Percentiles rank a stretch among this genome's conserved stretches.
Evolutionary conservation across 1,284 basidiomycete genomes (phyloP).

Genomic region (Sporisorium exsertum): DNA sequence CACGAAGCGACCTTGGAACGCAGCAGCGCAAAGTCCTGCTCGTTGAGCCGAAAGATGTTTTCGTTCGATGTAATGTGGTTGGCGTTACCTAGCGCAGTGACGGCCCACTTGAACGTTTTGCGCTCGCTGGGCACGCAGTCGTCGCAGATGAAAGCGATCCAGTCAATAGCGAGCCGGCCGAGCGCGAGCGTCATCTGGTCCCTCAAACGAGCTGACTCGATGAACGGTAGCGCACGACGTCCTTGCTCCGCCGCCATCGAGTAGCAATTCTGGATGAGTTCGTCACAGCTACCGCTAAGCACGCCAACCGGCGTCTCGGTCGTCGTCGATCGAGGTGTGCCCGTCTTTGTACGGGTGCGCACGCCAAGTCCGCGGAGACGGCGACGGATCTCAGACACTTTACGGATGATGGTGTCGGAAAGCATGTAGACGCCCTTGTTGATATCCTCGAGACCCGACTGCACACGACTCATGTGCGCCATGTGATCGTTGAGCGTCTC

Average conservation of each 20-base stretch:
- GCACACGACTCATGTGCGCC: constrained; percentile 89
- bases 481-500: constrained; percentile 83
- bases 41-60: constrained; percentile 88
- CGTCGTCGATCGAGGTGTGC: constrained; percentile 31
- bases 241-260: constrained; percentile 87
- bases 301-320: constrained; percentile 21
- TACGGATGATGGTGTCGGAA: constrained; percentile 91
- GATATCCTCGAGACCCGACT: constrained; percentile 90
- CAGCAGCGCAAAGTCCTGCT: constrained; percentile 82
- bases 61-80: constrained; percentile 85
- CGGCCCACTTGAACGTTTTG: constrained; percentile 98
- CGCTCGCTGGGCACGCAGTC: constrained; percentile 96
- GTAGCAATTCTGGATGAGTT: constrained; percentile 95
- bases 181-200: constrained; percentile 64
- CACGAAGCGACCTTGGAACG: constrained; percentile 93
- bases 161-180: constrained; percentile 71
- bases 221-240: constrained; percentile 64
- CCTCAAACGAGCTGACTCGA: constrained; percentile 61
- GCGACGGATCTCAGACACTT: constrained; percentile 58
- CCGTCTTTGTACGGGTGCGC: constrained; percentile 19
- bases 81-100: constrained; percentile 93
- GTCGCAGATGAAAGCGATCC: constrained; percentile 98
- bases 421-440: constrained; percentile 87
- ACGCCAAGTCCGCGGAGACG: constrained; percentile 38
- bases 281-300: constrained; percentile 70